Percentiles rank a stretch among this genome's conserved stretches.
These are phyloP conservation scores for Bertia moriformis DNA, from an alignment of 2,329 filamentous ascomycete species.

Conservation along the genomic window DNA sequence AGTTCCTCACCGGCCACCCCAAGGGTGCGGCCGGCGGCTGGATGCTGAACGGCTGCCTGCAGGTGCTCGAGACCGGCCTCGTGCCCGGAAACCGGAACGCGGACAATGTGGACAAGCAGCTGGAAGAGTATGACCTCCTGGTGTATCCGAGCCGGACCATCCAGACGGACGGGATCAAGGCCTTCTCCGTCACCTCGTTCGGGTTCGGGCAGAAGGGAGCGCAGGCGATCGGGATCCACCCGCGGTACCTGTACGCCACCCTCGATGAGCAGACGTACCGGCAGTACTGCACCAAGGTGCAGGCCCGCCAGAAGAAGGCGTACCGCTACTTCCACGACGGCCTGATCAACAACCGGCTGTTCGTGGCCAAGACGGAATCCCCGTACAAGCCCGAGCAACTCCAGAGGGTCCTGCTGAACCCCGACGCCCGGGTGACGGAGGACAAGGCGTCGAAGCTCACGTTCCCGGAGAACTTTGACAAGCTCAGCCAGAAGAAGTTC, in stretches of 20 bases:
- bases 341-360: slow-evolving; percentile 93
- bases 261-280: slow-evolving; percentile 75
- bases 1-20: slow-evolving; percentile 94
- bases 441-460: slow-evolving; percentile 75
- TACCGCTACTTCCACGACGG: slow-evolving; percentile 98
- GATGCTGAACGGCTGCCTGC: slow-evolving; percentile 98
- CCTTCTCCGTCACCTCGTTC: slow-evolving; percentile 96
- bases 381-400: slow-evolving; percentile 85
- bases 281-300: slow-evolving; percentile 75
- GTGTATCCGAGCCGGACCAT: slow-evolving; percentile 90
- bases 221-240: slow-evolving; percentile 91
- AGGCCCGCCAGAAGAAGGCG: slow-evolving; percentile 90
- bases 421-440: slow-evolving; percentile 67
- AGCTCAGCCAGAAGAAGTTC: slow-evolving; percentile 41
- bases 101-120: slow-evolving; percentile 87
- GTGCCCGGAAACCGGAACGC: slow-evolving; percentile 96
- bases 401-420: slow-evolving; percentile 81
- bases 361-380: slow-evolving; percentile 82
- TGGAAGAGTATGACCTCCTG: slow-evolving; percentile 97
- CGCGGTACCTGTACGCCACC: slow-evolving; percentile 88
- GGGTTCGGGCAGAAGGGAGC: slow-evolving; percentile 98
- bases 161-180: slow-evolving; percentile 95
- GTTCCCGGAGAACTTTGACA: slow-evolving; percentile 58
- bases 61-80: slow-evolving; percentile 84
- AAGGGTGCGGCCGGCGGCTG: slow-evolving; percentile 98